These are phyloP conservation scores for Xylariaceae sp. DNA, from an alignment of 2,329 filamentous ascomycete genomes.

Conservation along the genomic window DNA sequence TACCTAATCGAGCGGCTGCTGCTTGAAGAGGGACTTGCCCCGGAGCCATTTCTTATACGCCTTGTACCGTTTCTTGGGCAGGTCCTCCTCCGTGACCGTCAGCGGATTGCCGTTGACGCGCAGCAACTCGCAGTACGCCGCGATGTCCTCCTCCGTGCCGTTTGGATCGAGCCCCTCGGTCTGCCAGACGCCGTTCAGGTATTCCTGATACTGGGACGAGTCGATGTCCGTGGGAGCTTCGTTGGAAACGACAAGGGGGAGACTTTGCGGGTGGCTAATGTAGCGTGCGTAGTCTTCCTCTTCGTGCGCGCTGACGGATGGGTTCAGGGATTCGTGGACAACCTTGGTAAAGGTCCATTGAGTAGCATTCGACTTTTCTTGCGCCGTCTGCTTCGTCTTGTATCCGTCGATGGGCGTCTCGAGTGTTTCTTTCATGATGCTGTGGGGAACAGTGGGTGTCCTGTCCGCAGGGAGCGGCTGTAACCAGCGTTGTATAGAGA, in stretches of 20 bases:
- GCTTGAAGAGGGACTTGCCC: conserved; percentile 95
- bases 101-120: conserved; percentile 75
- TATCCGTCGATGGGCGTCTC: conserved; percentile 30
- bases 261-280: conserved; percentile 79
- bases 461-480: conserved; percentile 42
- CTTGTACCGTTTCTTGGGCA: conserved; percentile 90
- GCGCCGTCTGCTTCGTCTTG: conserved; percentile 51
- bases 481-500: conserved; percentile 59
- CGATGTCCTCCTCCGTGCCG: conserved; percentile 57
- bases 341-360: conserved; percentile 88
- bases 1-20: conserved; percentile 59
- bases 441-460: conserved; percentile 34
- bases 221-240: conserved; percentile 57
- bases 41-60: conserved; percentile 91
- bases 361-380: conserved; percentile 74
- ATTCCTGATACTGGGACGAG: conserved; percentile 68
- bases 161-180: conserved; percentile 46
- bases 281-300: conserved; percentile 84
- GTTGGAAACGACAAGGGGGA: conserved; percentile 73
- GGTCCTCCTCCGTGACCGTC: conserved; percentile 81
- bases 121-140: conserved; percentile 72
- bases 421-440: conserved; percentile 52
- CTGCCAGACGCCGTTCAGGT: conserved; percentile 64
- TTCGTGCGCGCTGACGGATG: conserved; percentile 70
- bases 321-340: conserved; percentile 78